phyloP scores from a whole-genome alignment of 2,329 filamentous ascomycete species.

The Cordyceps farinosa region DNA sequence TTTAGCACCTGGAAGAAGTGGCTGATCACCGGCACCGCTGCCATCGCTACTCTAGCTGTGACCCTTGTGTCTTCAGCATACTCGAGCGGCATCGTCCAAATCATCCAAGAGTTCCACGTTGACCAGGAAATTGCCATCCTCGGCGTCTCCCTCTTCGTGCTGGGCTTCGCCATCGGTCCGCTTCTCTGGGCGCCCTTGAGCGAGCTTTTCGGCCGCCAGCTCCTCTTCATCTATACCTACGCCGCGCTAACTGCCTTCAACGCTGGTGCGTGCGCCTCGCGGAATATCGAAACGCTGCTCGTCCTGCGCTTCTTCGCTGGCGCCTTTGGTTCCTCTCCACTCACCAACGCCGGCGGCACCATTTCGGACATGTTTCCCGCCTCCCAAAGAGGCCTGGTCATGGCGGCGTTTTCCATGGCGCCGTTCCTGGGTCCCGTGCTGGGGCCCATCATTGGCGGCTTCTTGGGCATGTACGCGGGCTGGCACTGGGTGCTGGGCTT shows the following conservation, averaged over 20 bases:
- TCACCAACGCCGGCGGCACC: conserved; percentile 55
- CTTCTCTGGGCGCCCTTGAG: conserved; percentile 58
- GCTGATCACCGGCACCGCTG: too few species aligned
- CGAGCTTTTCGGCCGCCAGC: conserved; percentile 54
- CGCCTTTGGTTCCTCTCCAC: conserved; percentile 51
- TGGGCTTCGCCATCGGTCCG: conserved; percentile 54
- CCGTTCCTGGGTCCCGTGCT: conserved; percentile 56
- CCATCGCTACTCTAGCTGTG: too few species aligned
- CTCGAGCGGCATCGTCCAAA: too few species aligned
- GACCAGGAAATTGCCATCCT: conserved; percentile 70
- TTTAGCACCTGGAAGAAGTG: too few species aligned
- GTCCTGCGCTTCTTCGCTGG: conserved; percentile 60
- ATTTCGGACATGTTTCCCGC: conserved; percentile 56
- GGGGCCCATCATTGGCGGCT: conserved; percentile 56
- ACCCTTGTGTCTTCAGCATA: too few species aligned
- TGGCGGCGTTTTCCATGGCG: conserved; percentile 52
- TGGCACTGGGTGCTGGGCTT: conserved; percentile 60
- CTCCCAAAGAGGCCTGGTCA: conserved; percentile 48
- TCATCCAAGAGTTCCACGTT: conserved; percentile 52
- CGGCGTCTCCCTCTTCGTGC: conserved; percentile 56
- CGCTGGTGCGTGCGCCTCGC: conserved; percentile 48
- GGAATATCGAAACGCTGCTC: conserved; percentile 53
- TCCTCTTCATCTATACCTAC: conserved; percentile 52
- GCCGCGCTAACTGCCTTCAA: conserved; percentile 53
- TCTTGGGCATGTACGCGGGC: conserved; percentile 50